phyloP scores from a whole-genome alignment of 352 stramenopile genomes.

The Phytophthora syringae region DNA sequence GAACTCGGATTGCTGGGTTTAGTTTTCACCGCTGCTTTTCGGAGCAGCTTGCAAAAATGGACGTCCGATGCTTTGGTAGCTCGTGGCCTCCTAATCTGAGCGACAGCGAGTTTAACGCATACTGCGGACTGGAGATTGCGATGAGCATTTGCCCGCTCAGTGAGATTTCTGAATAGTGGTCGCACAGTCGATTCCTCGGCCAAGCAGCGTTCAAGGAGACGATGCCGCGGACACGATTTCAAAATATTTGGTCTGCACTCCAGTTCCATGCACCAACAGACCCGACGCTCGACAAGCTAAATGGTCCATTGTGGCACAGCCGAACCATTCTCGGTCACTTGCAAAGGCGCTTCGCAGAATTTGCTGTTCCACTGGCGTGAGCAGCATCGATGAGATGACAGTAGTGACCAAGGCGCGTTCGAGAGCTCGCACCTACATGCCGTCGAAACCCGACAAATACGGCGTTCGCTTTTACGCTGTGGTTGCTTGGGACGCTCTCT shows the following conservation, averaged over 20 bases:
- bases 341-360: background rate
- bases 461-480: background rate
- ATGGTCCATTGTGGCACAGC: conserved; percentile 8
- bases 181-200: background rate
- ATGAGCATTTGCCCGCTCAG: conserved; percentile 12
- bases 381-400: conserved; percentile 8
- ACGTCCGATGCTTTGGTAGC: background rate
- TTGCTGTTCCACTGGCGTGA: background rate
- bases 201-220: background rate
- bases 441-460: no score
- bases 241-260: background rate
- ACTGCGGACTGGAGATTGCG: background rate
- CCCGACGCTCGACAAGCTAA: background rate
- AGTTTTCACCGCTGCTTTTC: background rate
- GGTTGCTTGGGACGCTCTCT: background rate
- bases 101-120: conserved; percentile 2
- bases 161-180: conserved; percentile 11
- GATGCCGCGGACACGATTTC: background rate
- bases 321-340: background rate
- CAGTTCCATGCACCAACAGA: background rate
- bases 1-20: background rate
- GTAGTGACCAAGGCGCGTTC: conserved; percentile 1
- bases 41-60: background rate
- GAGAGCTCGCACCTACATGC: no score
- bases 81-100: background rate